phyloP scores from a whole-genome alignment of 139 green algal genomes.

The Coccomyxa sp. region DNA sequence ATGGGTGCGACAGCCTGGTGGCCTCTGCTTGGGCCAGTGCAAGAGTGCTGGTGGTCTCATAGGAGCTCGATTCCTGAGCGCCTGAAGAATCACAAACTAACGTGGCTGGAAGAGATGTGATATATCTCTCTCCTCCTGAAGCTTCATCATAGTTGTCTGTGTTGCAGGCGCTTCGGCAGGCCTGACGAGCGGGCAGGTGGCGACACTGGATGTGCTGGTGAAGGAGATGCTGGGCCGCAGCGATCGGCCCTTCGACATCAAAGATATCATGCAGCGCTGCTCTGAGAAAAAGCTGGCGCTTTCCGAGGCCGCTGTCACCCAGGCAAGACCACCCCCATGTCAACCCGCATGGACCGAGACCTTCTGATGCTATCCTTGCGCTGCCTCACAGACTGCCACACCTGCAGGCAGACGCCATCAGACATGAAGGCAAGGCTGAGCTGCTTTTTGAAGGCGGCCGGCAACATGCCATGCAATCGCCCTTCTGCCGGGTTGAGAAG shows the following conservation, averaged over 20 bases:
- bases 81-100: neutral
- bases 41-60: neutral
- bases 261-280: neutral
- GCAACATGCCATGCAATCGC: neutral
- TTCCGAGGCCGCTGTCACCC: neutral
- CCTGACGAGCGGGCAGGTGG: neutral
- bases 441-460: neutral
- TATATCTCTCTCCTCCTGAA: neutral
- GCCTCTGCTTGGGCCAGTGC: too few species aligned
- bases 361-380: neutral
- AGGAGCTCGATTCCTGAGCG: neutral
- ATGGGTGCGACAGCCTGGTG: too few species aligned
- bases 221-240: conserved; percentile 4
- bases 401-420: neutral
- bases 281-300: neutral
- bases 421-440: neutral
- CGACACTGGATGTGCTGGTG: conserved; percentile 2
- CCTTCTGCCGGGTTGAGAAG: neutral
- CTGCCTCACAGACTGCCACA: neutral
- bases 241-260: neutral
- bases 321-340: neutral
- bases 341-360: neutral
- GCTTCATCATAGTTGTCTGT: neutral
- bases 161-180: neutral
- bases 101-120: neutral